These are phyloP conservation scores for Passiflora organensis DNA, from an alignment of 345 rosid species.

Conservation along the genomic window DNA sequence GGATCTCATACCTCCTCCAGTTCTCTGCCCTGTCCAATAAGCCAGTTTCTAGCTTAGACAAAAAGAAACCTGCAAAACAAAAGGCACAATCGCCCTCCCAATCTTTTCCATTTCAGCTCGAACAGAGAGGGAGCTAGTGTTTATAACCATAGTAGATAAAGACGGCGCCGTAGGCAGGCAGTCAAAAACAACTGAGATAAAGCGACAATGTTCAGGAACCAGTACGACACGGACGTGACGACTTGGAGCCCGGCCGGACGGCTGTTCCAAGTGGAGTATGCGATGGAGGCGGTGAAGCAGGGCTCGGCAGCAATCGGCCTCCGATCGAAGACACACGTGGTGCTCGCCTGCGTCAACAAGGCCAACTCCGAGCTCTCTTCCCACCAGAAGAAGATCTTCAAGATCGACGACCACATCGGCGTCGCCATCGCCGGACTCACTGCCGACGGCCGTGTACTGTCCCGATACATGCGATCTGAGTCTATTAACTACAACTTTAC, in stretches of 20 bases:
- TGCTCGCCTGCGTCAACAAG: conserved; percentile 88
- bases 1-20: background rate
- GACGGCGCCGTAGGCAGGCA: no score
- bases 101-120: no score
- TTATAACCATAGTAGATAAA: no score
- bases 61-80: conserved; percentile 10
- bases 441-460: conserved; percentile 94
- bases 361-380: conserved; percentile 95
- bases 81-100: background rate
- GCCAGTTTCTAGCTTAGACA: conserved; percentile 3
- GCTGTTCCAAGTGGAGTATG: conserved; percentile 94
- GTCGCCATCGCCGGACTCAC: conserved; percentile 96
- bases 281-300: conserved; percentile 99
- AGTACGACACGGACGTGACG: conserved; percentile 96
- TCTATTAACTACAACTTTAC: conserved; percentile 80
- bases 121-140: no score
- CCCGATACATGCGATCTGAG: conserved; percentile 94
- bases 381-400: conserved; percentile 97
- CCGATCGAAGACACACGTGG: conserved; percentile 95
- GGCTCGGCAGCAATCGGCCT: conserved; percentile 99
- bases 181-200: background rate
- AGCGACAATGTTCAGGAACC: conserved; percentile 91
- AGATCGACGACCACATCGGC: conserved; percentile 96
- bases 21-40: conserved; percentile 2
- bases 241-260: conserved; percentile 99